Conservation (phyloP, 2,329 filamentous ascomycete species). For the Trichophyton mentagrophytes region DNA sequence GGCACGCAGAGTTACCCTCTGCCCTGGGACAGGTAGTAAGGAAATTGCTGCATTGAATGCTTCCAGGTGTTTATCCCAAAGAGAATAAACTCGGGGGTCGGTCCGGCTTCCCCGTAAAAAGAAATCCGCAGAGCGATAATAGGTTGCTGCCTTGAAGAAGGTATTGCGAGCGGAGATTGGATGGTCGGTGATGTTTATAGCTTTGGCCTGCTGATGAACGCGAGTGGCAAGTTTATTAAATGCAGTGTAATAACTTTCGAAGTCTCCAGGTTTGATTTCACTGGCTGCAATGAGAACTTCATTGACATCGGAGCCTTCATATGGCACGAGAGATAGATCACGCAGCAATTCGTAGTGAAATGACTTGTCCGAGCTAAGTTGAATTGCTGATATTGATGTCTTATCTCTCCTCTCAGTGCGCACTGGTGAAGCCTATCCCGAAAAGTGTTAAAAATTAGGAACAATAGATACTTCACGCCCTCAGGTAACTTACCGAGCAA, state of each 20-base stretch:
- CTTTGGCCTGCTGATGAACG: slow-evolving; percentile 10
- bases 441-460: not conserved
- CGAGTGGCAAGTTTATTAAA: slow-evolving; percentile 12
- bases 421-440: not conserved
- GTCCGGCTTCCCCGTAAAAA: slow-evolving; percentile 31
- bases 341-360: slow-evolving; percentile 13
- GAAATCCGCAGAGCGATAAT: slow-evolving; percentile 33
- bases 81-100: slow-evolving; percentile 27
- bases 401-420: not conserved
- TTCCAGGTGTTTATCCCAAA: slow-evolving; percentile 26
- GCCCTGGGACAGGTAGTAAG: slow-evolving; percentile 24
- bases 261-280: slow-evolving; percentile 8
- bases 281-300: slow-evolving; percentile 11
- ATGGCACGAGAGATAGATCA: slow-evolving; percentile 1
- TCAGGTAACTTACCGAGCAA: not conserved
- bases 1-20: slow-evolving; percentile 21
- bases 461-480: not conserved
- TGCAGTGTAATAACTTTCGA: slow-evolving; percentile 7
- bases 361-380: slow-evolving; percentile 10
- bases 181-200: slow-evolving; percentile 4
- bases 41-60: slow-evolving; percentile 30
- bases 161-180: slow-evolving; percentile 16
- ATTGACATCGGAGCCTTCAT: slow-evolving; percentile 10
- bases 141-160: slow-evolving; percentile 28
- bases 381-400: not conserved